Evolutionary conservation across 1,139 yeast species (phyloP).

Genomic region (Saccharomyces hybrid): DNA sequence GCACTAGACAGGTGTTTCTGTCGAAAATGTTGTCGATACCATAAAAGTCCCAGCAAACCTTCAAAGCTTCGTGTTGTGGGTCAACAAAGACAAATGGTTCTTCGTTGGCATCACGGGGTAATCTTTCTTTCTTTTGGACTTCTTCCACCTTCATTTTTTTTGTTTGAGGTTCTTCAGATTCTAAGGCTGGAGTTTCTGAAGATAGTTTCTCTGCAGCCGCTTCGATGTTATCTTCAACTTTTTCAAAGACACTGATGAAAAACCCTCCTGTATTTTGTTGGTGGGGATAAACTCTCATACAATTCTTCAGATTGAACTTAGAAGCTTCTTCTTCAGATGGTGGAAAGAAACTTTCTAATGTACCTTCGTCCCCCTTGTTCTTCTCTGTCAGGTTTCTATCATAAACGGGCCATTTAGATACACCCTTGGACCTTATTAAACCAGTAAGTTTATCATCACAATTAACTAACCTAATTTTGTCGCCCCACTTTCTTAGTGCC

Average conservation of each 20-base stretch:
- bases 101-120: slow-evolving; percentile 89
- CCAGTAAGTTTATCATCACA: slow-evolving; percentile 71
- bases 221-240: slow-evolving; percentile 36
- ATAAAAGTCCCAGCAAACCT: slow-evolving; percentile 80
- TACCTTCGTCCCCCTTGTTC: slow-evolving; percentile 42
- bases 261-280: slow-evolving; percentile 98
- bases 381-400: slow-evolving; percentile 66
- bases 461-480: slow-evolving; percentile 59
- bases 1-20: slow-evolving; percentile 61
- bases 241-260: slow-evolving; percentile 89
- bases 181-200: slow-evolving; percentile 7
- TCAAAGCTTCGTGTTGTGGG: slow-evolving; percentile 57
- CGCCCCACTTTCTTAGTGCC: slow-evolving; percentile 76
- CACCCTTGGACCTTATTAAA: slow-evolving; percentile 64
- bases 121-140: slow-evolving; percentile 50
- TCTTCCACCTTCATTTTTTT: slow-evolving; percentile 33
- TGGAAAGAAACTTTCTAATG: slow-evolving; percentile 62
- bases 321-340: slow-evolving; percentile 68
- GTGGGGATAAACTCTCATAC: slow-evolving; percentile 94
- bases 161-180: slow-evolving; percentile 32
- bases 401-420: slow-evolving; percentile 75
- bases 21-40: slow-evolving; percentile 62
- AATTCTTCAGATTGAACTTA: slow-evolving; percentile 57
- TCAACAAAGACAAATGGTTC: slow-evolving; percentile 83
- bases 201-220: slow-evolving; percentile 14